Evolutionary conservation across 768 basidiomycete species (phyloP).

Genomic region (Tricholoma saponaceum): DNA sequence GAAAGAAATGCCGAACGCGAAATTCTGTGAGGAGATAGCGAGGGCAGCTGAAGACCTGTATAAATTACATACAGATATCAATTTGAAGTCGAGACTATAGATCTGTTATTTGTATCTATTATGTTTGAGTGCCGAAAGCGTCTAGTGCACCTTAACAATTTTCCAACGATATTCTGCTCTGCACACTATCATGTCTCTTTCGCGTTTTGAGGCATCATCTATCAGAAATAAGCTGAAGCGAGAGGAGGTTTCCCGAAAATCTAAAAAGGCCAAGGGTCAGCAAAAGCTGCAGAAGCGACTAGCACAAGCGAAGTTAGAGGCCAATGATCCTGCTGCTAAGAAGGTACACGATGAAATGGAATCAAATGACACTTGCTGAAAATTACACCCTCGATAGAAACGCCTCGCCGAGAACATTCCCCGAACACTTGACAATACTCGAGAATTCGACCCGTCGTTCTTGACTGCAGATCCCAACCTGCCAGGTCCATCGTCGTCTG

Average conservation of each 20-base stretch:
- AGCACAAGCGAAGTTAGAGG: conserved; percentile 73
- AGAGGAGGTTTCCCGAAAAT: conserved; percentile 69
- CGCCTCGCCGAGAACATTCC: conserved; percentile 83
- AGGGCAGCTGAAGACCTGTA: conserved; percentile 64
- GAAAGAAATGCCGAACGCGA: conserved; percentile 74
- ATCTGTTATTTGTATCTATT: background rate
- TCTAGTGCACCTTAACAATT: too few relatives aligned
- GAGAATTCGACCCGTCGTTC: conserved; percentile 76
- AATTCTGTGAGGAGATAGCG: conserved; percentile 68
- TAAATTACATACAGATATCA: conserved; percentile 40
- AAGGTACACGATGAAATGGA: conserved; percentile 41
- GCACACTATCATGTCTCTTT: conserved; percentile 42
- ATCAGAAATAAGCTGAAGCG: conserved; percentile 90
- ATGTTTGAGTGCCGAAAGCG: background rate
- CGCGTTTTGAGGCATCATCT: conserved; percentile 55
- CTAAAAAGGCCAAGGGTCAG: conserved; percentile 74
- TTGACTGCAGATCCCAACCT: conserved; percentile 48
- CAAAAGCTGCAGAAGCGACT: conserved; percentile 79
- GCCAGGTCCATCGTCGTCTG: conserved; percentile 29
- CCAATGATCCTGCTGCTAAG: conserved; percentile 70
- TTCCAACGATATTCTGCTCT: background rate
- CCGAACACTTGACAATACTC: conserved; percentile 88
- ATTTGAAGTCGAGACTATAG: conserved; percentile 32
- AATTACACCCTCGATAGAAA: conserved; percentile 44
- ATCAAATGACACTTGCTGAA: background rate